These are phyloP conservation scores for Cyberlindnera misumaiensis DNA, from an alignment of 805 yeast species.

Conservation along the genomic window DNA sequence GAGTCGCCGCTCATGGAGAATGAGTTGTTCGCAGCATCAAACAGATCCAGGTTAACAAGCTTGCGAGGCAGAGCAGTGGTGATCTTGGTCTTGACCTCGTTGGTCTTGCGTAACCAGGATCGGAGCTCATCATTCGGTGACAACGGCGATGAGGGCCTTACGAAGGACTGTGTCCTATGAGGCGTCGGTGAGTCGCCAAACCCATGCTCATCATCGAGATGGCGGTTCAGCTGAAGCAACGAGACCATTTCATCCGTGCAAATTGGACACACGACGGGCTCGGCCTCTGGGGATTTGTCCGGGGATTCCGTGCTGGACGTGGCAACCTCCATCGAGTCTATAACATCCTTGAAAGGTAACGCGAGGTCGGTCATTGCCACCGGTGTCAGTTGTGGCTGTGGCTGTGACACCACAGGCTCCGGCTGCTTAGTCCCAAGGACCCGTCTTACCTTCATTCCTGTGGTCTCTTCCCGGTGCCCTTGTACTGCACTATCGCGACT, in stretches of 20 bases:
- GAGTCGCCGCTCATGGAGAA: slow-evolving; percentile 6
- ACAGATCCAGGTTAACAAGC: slow-evolving; percentile 39
- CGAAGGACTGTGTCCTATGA: neutral
- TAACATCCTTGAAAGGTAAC: slow-evolving; percentile 4
- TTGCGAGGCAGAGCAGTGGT: slow-evolving; percentile 30
- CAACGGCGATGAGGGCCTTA: slow-evolving; percentile 3
- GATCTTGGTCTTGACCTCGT: slow-evolving; percentile 32
- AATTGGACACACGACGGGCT: slow-evolving; percentile 50
- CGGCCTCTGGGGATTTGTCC: too few relatives aligned
- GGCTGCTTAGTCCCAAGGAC: neutral
- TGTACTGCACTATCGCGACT: neutral
- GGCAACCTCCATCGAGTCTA: slow-evolving; percentile 9
- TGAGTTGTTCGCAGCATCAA: slow-evolving; percentile 31
- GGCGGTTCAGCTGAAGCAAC: slow-evolving; percentile 52
- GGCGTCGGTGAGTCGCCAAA: slow-evolving; percentile 15
- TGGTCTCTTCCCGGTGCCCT: neutral
- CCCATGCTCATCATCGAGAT: slow-evolving; percentile 63
- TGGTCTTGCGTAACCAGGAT: slow-evolving; percentile 37
- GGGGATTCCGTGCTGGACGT: slow-evolving; percentile 3
- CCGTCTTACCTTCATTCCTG: neutral
- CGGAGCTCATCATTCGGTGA: slow-evolving; percentile 30
- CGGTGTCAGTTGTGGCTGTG: too few relatives aligned
- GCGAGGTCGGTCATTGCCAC: too few relatives aligned
- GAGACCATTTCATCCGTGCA: slow-evolving; percentile 55
- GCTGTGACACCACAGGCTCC: neutral